Evolutionary conservation across 2,329 filamentous ascomycete species (phyloP).

Genomic region (Aaosphaeria pasadenensis): DNA sequence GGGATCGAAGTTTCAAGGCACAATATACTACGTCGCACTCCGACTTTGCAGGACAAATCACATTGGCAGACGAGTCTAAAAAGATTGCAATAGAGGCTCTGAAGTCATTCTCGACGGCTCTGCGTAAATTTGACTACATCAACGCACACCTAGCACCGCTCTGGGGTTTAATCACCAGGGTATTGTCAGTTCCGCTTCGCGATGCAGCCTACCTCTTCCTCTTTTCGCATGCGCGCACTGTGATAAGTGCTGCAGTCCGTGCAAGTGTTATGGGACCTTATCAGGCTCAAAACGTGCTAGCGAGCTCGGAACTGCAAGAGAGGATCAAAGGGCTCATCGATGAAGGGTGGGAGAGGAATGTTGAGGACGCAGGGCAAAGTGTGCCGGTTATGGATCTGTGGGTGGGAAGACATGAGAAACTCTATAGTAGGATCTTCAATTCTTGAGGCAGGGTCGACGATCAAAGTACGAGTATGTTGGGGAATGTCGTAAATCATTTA

Average conservation of each 20-base stretch:
- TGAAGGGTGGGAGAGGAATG: slow-evolving; percentile 56
- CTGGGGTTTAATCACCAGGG: slow-evolving; percentile 62
- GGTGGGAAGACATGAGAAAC: slow-evolving; percentile 76
- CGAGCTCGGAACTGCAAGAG: slow-evolving; percentile 55
- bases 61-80: background rate
- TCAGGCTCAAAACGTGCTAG: slow-evolving; percentile 71
- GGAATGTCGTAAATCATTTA: no score
- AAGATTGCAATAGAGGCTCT: slow-evolving; percentile 20
- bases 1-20: slow-evolving; percentile 66
- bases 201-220: slow-evolving; percentile 74
- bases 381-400: slow-evolving; percentile 79
- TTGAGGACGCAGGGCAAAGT: slow-evolving; percentile 69
- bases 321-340: slow-evolving; percentile 59
- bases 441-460: slow-evolving; percentile 48
- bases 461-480: background rate
- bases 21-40: slow-evolving; percentile 12
- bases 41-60: background rate
- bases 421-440: slow-evolving; percentile 86
- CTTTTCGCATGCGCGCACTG: slow-evolving; percentile 71
- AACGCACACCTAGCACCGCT: slow-evolving; percentile 68
- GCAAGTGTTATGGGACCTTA: slow-evolving; percentile 79
- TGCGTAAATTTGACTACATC: slow-evolving; percentile 24
- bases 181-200: slow-evolving; percentile 58
- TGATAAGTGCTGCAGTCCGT: slow-evolving; percentile 73
- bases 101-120: slow-evolving; percentile 21